Conservation (phyloP, 106 monocot species). For the Allium sativum region DNA sequence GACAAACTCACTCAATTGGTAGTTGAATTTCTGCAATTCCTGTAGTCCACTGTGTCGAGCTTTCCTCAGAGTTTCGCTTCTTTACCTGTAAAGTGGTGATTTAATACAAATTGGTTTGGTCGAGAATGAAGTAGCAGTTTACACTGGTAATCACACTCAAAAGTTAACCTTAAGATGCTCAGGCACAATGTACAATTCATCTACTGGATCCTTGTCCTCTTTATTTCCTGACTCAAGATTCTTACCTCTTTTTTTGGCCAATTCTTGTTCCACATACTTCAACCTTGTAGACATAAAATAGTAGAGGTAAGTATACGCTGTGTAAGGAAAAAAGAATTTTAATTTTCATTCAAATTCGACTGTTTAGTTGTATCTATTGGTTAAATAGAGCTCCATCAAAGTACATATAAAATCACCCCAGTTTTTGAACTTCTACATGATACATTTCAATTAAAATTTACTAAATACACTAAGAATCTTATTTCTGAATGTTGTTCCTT, state of each 20-base stretch:
- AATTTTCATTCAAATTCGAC: too few relatives aligned
- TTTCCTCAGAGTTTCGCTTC: slow-evolving; percentile 96
- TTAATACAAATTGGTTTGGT: too few relatives aligned
- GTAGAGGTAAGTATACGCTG: neutral
- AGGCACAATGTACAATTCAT: slow-evolving; percentile 72
- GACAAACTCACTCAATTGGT: slow-evolving; percentile 63
- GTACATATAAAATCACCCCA: too few relatives aligned
- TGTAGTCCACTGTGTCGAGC: slow-evolving; percentile 96
- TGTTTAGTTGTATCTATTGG: too few relatives aligned
- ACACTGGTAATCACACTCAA: neutral
- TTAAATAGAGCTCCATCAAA: too few relatives aligned
- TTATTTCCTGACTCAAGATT: slow-evolving; percentile 37
- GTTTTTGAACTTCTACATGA: too few relatives aligned
- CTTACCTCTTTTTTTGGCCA: slow-evolving; percentile 69
- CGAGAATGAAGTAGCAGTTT: too few relatives aligned
- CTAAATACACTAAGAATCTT: too few relatives aligned
- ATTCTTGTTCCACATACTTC: slow-evolving; percentile 79
- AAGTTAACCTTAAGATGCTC: slow-evolving; percentile 76
- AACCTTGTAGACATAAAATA: slow-evolving; percentile 33
- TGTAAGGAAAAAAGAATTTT: neutral
- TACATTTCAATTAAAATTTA: too few relatives aligned
- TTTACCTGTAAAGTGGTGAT: slow-evolving; percentile 39
- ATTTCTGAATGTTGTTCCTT: too few relatives aligned
- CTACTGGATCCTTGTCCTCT: slow-evolving; percentile 62
- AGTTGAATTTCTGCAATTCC: slow-evolving; percentile 97